A percentile compares a stretch with the other conserved stretches of the same genome.
phyloP scores from a whole-genome alignment of 1,139 yeast species.

The Entelexis sorbosivorans region DNA sequence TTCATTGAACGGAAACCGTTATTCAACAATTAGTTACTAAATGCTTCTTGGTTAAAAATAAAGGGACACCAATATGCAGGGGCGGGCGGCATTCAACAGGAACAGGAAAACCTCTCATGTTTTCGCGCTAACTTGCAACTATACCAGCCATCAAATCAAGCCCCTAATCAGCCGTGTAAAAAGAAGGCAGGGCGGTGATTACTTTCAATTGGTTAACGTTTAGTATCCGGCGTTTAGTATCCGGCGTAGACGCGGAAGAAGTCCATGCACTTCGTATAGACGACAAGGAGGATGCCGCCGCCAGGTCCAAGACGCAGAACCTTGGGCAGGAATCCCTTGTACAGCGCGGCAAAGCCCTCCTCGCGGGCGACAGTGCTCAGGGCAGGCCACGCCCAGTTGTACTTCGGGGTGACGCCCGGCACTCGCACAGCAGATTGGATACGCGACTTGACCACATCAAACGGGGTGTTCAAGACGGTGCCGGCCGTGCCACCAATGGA shows the following conservation, averaged over 20 bases:
- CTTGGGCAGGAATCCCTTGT: slow-evolving; percentile 94
- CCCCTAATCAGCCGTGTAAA: too few species aligned
- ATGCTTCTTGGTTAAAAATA: background rate
- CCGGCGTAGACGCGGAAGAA: slow-evolving; percentile 42
- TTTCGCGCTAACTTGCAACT: too few species aligned
- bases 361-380: slow-evolving; percentile 66
- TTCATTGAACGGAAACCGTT: background rate
- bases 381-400: slow-evolving; percentile 86
- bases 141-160: too few species aligned
- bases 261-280: slow-evolving; percentile 89
- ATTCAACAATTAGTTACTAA: background rate
- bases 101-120: too few species aligned
- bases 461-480: slow-evolving; percentile 86
- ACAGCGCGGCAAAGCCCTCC: slow-evolving; percentile 80
- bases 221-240: slow-evolving; percentile 3
- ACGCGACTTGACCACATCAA: slow-evolving; percentile 95
- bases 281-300: slow-evolving; percentile 94
- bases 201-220: background rate
- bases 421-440: slow-evolving; percentile 75
- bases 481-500: slow-evolving; percentile 95
- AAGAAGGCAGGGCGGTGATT: too few species aligned
- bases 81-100: too few species aligned
- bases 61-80: too few species aligned
- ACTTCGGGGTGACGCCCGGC: slow-evolving; percentile 56
- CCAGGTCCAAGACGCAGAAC: slow-evolving; percentile 97